Percentiles rank a stretch among this genome's conserved stretches.
phyloP scores from a whole-genome alignment of 192 early-diverging fungal species.

The Coemansia sp. region DNA sequence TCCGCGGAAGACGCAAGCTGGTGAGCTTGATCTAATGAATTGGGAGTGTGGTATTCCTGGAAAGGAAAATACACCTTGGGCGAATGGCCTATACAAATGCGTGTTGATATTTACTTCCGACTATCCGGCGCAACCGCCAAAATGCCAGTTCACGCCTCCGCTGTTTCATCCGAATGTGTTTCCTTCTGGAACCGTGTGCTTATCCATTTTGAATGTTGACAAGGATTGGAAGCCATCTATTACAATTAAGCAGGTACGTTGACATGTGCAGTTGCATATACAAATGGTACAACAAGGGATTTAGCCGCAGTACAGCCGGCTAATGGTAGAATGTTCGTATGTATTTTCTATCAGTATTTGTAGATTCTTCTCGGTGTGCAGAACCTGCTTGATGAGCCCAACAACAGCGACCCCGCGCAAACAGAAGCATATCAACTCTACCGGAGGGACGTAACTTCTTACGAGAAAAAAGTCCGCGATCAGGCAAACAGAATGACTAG shows the following conservation, averaged over 20 bases:
- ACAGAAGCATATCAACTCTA: constrained; percentile 41
- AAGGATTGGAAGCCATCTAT: constrained; percentile 95
- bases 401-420: constrained; percentile 83
- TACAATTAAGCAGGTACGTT: constrained; percentile 81
- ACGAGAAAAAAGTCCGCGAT: constrained; percentile 59
- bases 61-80: constrained; percentile 75
- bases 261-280: background rate
- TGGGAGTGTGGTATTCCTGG: constrained; percentile 85
- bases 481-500: constrained; percentile 55
- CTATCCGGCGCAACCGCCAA: constrained; percentile 86
- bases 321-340: constrained; percentile 1
- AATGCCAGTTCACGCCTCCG: constrained; percentile 76
- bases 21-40: constrained; percentile 76
- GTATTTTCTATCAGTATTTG: background rate
- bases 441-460: constrained; percentile 55
- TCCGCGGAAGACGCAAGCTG: constrained; percentile 81
- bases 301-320: background rate
- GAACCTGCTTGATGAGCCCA: constrained; percentile 87
- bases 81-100: constrained; percentile 83
- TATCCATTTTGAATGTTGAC: constrained; percentile 95
- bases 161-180: constrained; percentile 97
- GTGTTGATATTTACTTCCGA: constrained; percentile 82
- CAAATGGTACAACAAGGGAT: too few relatives aligned
- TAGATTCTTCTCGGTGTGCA: constrained; percentile 92
- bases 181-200: constrained; percentile 95